Conservation (phyloP, 2,329 filamentous ascomycete species). For the Helminthosporium solani region DNA sequence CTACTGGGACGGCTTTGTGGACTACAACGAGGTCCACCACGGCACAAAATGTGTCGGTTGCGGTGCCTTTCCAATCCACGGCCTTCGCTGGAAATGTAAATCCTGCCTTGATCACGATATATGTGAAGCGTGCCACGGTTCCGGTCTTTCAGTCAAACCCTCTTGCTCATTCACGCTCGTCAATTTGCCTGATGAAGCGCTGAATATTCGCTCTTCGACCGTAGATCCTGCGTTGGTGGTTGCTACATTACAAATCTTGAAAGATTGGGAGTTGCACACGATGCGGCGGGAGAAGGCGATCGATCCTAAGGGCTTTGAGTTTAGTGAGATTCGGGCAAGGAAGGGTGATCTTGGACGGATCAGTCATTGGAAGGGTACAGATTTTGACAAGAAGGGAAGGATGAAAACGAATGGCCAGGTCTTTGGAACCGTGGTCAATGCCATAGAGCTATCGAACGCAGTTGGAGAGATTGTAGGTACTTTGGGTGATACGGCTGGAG, state of each 20-base stretch:
- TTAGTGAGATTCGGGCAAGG: conserved; percentile 23
- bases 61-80: conserved; percentile 20
- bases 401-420: conserved; percentile 5
- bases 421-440: conserved; percentile 14
- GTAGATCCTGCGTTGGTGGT: conserved; percentile 31
- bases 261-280: conserved; percentile 36
- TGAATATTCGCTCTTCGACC: conserved; percentile 24
- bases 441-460: not conserved
- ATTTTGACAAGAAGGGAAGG: conserved; percentile 14
- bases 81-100: conserved; percentile 30
- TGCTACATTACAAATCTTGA: conserved; percentile 35
- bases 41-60: conserved; percentile 23
- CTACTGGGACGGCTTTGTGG: conserved; percentile 34
- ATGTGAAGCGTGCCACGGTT: conserved; percentile 22
- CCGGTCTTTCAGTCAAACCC: conserved; percentile 12
- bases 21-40: conserved; percentile 16
- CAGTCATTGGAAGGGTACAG: conserved; percentile 26
- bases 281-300: conserved; percentile 23
- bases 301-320: conserved; percentile 19
- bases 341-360: conserved; percentile 23
- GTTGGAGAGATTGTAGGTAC: not conserved
- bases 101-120: conserved; percentile 27
- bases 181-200: conserved; percentile 30
- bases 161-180: conserved; percentile 24
- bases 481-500: not conserved